phyloP scores from a whole-genome alignment of 371 early-diverging fungal genomes.

The Mucor racemosus region DNA sequence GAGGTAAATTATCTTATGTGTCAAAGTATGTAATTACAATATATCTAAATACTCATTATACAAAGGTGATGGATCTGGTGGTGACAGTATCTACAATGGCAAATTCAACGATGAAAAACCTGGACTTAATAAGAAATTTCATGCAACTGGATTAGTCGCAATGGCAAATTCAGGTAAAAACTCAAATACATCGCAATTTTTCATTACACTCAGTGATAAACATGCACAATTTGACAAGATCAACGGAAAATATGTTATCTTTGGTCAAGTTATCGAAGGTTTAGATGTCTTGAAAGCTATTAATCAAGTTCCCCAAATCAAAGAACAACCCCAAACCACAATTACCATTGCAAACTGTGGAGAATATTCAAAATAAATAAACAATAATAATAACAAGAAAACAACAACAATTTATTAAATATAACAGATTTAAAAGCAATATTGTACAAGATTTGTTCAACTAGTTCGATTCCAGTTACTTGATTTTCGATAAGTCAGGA shows the following conservation, averaged over 20 bases:
- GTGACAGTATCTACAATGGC: slow-evolving; percentile 70
- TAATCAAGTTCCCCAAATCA: slow-evolving; percentile 43
- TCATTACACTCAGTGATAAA: slow-evolving; percentile 63
- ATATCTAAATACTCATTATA: neutral
- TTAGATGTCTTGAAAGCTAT: slow-evolving; percentile 49
- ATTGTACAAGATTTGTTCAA: too few relatives aligned
- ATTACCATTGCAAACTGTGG: slow-evolving; percentile 52
- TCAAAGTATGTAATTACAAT: neutral
- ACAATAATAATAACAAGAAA: too few relatives aligned
- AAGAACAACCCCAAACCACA: slow-evolving; percentile 43
- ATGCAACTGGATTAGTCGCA: slow-evolving; percentile 58
- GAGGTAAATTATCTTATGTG: slow-evolving; percentile 30
- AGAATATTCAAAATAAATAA: neutral
- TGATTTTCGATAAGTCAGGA: too few relatives aligned
- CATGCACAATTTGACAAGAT: slow-evolving; percentile 59
- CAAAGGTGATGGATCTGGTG: slow-evolving; percentile 76
- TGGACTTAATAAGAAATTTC: slow-evolving; percentile 56
- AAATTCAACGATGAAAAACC: slow-evolving; percentile 78
- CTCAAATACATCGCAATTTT: slow-evolving; percentile 87
- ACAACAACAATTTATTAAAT: too few relatives aligned
- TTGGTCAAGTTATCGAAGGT: slow-evolving; percentile 71
- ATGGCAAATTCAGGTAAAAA: slow-evolving; percentile 89
- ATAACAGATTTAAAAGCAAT: too few relatives aligned
- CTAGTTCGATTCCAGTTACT: too few relatives aligned
- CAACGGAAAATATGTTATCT: slow-evolving; percentile 81